A percentile compares a stretch with the other conserved stretches of the same genome.
phyloP scores from a whole-genome alignment of 2,329 filamentous ascomycete genomes.

The Ceratocystis lukuohia region DNA sequence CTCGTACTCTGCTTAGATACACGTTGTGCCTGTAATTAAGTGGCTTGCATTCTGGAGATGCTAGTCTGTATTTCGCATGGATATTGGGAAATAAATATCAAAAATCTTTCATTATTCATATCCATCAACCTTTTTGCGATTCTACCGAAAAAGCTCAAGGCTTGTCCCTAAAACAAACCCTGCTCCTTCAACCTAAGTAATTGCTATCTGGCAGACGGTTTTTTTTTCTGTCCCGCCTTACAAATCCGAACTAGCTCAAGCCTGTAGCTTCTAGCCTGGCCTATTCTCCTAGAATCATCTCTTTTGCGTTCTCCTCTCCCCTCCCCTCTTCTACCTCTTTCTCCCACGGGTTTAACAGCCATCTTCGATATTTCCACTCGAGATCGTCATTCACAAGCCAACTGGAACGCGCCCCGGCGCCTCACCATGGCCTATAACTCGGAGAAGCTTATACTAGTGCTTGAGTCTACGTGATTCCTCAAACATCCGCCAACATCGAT shows the following conservation, averaged over 20 bases:
- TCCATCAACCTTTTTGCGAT: no score
- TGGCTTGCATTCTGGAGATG: no score
- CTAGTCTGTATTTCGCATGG: no score
- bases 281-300: background rate
- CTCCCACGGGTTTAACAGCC: background rate
- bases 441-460: background rate
- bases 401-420: slow-evolving; percentile 1
- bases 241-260: slow-evolving; percentile 3
- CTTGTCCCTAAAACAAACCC: background rate
- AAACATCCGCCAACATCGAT: background rate
- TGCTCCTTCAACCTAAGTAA: background rate
- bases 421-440: slow-evolving; percentile 3
- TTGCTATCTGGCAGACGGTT: background rate
- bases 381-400: background rate
- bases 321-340: background rate
- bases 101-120: no score
- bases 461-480: slow-evolving; percentile 3
- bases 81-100: no score
- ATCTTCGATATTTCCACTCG: background rate
- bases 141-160: background rate
- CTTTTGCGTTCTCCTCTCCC: background rate
- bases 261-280: background rate
- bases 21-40: background rate
- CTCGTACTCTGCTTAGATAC: background rate
- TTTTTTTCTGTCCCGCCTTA: background rate